Base-by-base conservation (phyloP, 768 basidiomycete species). In the Kwoniella dejecticola region DNA sequence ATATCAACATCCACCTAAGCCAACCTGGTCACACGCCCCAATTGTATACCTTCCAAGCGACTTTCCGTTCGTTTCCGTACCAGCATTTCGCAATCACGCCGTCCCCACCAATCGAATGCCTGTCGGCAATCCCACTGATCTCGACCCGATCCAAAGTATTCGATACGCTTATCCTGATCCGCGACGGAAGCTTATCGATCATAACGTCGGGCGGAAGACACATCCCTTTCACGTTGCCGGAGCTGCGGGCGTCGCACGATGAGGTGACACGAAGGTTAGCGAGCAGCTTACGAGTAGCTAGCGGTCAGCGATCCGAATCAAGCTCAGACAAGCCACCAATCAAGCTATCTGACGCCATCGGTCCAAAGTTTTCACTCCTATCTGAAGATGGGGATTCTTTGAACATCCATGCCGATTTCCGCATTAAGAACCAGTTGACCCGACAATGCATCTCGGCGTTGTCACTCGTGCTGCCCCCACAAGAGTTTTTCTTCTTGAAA, bases 121-220 rank as follows among this genome's bases (percentile, higher is more conserved):
- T 84, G 1, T 84, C 87, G 1, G 83, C 84, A 0, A 80, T 83
- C 0, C 80, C 89, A 2, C 77, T 92, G 38, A 81, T 83, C 19
- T 84, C 86, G 1, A 88, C 88, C 2, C 85, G 92, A 19, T 79
- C 79, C 6, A 79, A 82, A 13, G 81, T 90, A 13, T 82, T 82
- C 74, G 93, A 96, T 75, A 80, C 92, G 10, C 78, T 95, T 4
- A 77, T 88, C 15, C 77, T 90, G 48, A 85, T 83, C 48, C 83
- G 85, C 2, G 81, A 84, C 47, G 83, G 85, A 29, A 75, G 76
- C 8, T 76, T 91, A 10, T 76, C 80, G 0, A 71, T 92, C 3
- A 77, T 88, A 38, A 89, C 87, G 0, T 87, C 89, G 64, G 88
- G 87, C 0, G 66, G 81, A 10, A 75, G 76, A n/a, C 79, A 81